Evolutionary conservation across 2,329 filamentous ascomycete genomes (phyloP), one percentile per base, ranked within the genome.

Genomic region (Aureobasidium sp.): DNA sequence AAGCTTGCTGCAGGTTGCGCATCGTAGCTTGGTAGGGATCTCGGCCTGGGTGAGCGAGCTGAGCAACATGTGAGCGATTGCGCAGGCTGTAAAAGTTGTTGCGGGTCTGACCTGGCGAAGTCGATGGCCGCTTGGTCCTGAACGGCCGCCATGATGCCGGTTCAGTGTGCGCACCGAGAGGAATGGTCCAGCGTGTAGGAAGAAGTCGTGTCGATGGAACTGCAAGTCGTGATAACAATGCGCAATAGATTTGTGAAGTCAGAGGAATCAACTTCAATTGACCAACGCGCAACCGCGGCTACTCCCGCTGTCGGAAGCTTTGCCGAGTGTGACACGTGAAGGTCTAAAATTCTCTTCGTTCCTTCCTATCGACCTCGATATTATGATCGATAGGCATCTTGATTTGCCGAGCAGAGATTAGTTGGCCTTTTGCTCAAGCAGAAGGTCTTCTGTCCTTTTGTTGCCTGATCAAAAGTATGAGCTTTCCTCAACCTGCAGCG

Each of bases 21-120:
- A 99, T 76, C 92, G 89, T 66, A 99, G 83, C 80, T 96, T 97
- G 70, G 92, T 91, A n/a, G 94, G 94, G 63, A 97, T 91, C 65
- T 94, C 90, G 69, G 93, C 90, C 67, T 88, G 84, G 22, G 85
- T 79, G 64, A 96, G 81, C 55, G 89, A 87, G 74, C 91, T 95
- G 71, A 29, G 41, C 12, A 49, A 58, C 36, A 39, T 37, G 63
- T 67, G 48, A 67, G 63, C 44, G 64, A 42, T 45, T 44, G 37
- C n/a, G 34, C 25, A 42, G 27, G 44, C 17, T 60, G 17, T 8
- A 14, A 31, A 20, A 22, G n/a, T 36, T 39, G 12, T 22, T 36
- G 1, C 11, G 20, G 12, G 11, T 25, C 45, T 53, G 65, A 72
- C 71, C 67, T 69, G 12, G 70, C 70, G 34, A 71, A 56, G 51